phyloP scores from a whole-genome alignment of 768 basidiomycete species.

The Daedaleopsis sinensis region DNA sequence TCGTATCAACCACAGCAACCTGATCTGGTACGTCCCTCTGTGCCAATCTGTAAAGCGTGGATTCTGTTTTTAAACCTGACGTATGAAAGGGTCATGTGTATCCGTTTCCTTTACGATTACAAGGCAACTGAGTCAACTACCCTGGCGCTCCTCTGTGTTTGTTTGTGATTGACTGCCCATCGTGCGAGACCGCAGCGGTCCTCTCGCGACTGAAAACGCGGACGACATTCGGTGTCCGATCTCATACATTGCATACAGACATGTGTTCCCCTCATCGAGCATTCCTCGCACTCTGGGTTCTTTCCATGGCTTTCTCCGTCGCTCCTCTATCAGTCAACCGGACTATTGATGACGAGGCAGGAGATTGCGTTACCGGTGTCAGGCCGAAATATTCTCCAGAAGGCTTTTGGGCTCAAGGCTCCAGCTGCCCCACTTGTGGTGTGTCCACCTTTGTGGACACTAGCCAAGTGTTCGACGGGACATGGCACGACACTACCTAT shows the following conservation, averaged over 20 bases:
- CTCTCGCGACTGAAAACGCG: too few relatives aligned
- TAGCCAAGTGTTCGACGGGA: neutral
- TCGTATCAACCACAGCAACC: neutral
- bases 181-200: too few relatives aligned
- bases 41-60: too few relatives aligned
- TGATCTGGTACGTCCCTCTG: neutral
- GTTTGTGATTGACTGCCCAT: too few relatives aligned
- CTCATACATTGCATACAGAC: neutral
- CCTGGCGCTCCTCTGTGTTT: too few relatives aligned
- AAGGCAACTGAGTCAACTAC: too few relatives aligned
- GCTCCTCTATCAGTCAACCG: neutral
- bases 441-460: neutral
- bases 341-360: neutral
- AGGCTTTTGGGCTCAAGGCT: constrained; percentile 3
- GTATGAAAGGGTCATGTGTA: too few relatives aligned
- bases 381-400: neutral
- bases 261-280: neutral
- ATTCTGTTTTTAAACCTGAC: too few relatives aligned
- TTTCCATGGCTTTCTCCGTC: neutral
- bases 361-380: neutral
- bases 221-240: too few relatives aligned
- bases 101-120: too few relatives aligned
- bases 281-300: neutral
- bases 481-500: constrained; percentile 13
- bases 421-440: neutral